phyloP scores from a whole-genome alignment of 2,329 filamentous ascomycete genomes.

The Davidsoniella eucalypti region DNA sequence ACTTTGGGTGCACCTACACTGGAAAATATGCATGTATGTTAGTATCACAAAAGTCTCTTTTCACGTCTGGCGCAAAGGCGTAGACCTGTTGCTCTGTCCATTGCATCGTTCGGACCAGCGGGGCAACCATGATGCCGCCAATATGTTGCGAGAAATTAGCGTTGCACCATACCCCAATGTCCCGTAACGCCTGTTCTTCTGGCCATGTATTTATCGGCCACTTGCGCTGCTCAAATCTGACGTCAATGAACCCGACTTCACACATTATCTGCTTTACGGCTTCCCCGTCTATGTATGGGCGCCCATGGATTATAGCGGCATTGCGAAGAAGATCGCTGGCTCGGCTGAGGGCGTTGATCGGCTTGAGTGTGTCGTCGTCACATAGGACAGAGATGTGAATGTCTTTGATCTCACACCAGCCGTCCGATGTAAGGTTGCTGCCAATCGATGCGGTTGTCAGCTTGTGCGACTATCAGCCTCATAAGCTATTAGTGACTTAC shows the following conservation, averaged over 20 bases:
- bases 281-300: not conserved
- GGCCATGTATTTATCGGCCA: conserved; percentile 3
- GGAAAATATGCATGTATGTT: conserved; percentile 1
- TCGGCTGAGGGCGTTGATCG: not conserved
- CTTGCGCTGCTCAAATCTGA: not conserved
- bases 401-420: conserved; percentile 4
- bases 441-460: not conserved
- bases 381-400: not conserved
- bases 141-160: not conserved
- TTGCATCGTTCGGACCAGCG: not conserved
- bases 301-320: not conserved
- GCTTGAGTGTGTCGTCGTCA: not conserved
- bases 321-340: not conserved
- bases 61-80: not conserved
- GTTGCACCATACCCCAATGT: not conserved
- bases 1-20: not conserved
- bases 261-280: not conserved
- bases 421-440: not conserved
- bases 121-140: not conserved
- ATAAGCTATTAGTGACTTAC: too few relatives aligned
- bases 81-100: not conserved
- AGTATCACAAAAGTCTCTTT: not conserved
- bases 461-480: not conserved
- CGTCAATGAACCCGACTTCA: not conserved
- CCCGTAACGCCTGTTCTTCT: not conserved